Conservation (phyloP, 2,329 filamentous ascomycete genomes). For the Colletotrichum sansevieriae region DNA sequence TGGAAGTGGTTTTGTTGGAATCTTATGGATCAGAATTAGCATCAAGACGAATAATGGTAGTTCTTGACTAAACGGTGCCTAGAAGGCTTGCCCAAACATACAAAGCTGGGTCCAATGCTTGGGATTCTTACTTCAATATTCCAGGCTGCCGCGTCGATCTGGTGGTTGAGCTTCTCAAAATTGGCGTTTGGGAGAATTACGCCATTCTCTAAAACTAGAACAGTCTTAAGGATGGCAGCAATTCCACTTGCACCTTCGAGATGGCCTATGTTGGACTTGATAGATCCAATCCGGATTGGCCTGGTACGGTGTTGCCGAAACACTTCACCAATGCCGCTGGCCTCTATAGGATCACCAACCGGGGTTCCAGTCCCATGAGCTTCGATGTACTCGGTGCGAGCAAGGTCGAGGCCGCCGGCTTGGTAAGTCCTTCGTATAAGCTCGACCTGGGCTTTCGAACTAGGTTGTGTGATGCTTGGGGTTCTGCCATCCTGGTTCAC, state of each 20-base stretch:
- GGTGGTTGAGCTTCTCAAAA: conserved; percentile 59
- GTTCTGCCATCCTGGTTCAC: conserved; percentile 73
- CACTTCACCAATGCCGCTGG: conserved; percentile 60
- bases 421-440: conserved; percentile 64
- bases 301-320: conserved; percentile 50
- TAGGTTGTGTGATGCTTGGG: conserved; percentile 70
- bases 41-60: too few species aligned
- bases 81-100: too few species aligned
- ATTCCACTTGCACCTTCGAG: conserved; percentile 65
- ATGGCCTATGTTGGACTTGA: conserved; percentile 68
- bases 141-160: conserved; percentile 60
- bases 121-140: conserved; percentile 47
- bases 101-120: too few species aligned
- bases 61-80: too few species aligned
- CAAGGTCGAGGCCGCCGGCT: conserved; percentile 56
- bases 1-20: too few species aligned
- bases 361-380: conserved; percentile 72
- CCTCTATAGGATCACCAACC: conserved; percentile 65
- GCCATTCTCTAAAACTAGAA: conserved; percentile 62
- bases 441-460: conserved; percentile 60
- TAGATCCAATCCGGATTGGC: conserved; percentile 63
- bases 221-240: conserved; percentile 65
- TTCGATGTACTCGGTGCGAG: conserved; percentile 65
- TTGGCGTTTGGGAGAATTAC: conserved; percentile 66
- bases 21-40: too few species aligned